Evolutionary conservation across 2,329 filamentous ascomycete species (phyloP), one percentile per base, ranked within the genome.

Genomic region (Rutstroemia sydowiana): DNA sequence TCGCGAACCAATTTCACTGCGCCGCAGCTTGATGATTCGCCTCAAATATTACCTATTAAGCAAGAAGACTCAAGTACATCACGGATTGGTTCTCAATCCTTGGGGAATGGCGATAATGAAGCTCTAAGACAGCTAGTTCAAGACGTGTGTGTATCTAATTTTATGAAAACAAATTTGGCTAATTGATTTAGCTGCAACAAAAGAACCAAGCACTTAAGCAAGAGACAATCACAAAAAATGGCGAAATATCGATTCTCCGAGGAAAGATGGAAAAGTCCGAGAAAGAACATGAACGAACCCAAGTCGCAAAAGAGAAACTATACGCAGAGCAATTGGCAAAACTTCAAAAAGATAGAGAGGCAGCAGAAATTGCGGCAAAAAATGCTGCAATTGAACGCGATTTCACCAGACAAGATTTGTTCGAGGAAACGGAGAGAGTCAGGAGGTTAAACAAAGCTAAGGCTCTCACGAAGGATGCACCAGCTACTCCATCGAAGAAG

Each of bases 161-260:
- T 31, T 44, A 28, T 40, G 5, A 16, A 43, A 13, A 37, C 37
- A 46, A 18, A 30, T 30, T n/a, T n/a, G n/a, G 28, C 56, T 58
- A 31, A 59, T 3, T 16, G 23, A 13, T 13, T 5, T 34, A 66
- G 59, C 53, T 69, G 28, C 68, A 81, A 2, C 76, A 80, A 58
- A 75, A 77, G 28, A 74, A 77, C 34, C 67, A 83, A 31, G 70
- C 73, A 1, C 70, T 84, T 3, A 74, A 79, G 58, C 69, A 75
- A 5, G 78, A 82, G 45, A 73, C 85, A 14, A 74, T 74, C 49
- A 75, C 77, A 2, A 85, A 87, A 59, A 73, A 79, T 16, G 88
- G 88, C 45, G 87, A 91, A 65, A 82, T 82, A 26, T 77, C 85
- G 46, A 89, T 91, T 55, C 75, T 91, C n/a, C 80, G 88, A 31